These are phyloP conservation scores for Alternaria brassicicola DNA, from an alignment of 2,329 filamentous ascomycete genomes.

Conservation along the genomic window DNA sequence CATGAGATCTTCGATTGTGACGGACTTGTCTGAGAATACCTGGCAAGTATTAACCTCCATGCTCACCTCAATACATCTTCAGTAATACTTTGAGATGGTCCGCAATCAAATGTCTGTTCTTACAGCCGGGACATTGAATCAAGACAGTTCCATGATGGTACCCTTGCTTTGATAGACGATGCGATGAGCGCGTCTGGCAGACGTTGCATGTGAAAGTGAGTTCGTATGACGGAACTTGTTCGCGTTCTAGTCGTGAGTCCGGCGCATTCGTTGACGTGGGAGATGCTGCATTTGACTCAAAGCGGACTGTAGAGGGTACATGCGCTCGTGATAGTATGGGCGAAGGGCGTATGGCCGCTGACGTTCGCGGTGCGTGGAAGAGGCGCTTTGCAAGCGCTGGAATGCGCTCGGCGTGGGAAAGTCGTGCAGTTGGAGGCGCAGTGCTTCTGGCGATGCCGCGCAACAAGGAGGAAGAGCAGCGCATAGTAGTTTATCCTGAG, in stretches of 20 bases:
- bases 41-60: slow-evolving; percentile 26
- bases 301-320: slow-evolving; percentile 24
- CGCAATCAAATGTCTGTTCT: slow-evolving; percentile 86
- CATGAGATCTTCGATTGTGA: slow-evolving; percentile 80
- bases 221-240: slow-evolving; percentile 73
- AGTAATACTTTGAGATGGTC: slow-evolving; percentile 74
- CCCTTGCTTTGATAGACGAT: slow-evolving; percentile 89
- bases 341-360: slow-evolving; percentile 25
- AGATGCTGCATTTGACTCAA: slow-evolving; percentile 33
- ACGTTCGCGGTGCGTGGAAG: slow-evolving; percentile 40
- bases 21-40: slow-evolving; percentile 73
- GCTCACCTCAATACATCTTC: not conserved
- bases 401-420: slow-evolving; percentile 28
- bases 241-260: slow-evolving; percentile 45
- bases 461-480: slow-evolving; percentile 28
- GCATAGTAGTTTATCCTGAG: slow-evolving; percentile 25
- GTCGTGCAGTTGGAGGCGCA: slow-evolving; percentile 21
- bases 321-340: slow-evolving; percentile 15
- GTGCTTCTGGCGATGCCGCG: slow-evolving; percentile 29
- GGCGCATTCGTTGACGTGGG: slow-evolving; percentile 39
- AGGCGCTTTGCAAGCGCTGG: slow-evolving; percentile 33
- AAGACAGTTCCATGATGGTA: slow-evolving; percentile 91
- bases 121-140: slow-evolving; percentile 85
- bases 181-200: slow-evolving; percentile 79
- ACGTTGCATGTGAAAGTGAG: slow-evolving; percentile 92